Conservation (phyloP, 2,329 filamentous ascomycete species). For the Aspergillus neoniger region DNA sequence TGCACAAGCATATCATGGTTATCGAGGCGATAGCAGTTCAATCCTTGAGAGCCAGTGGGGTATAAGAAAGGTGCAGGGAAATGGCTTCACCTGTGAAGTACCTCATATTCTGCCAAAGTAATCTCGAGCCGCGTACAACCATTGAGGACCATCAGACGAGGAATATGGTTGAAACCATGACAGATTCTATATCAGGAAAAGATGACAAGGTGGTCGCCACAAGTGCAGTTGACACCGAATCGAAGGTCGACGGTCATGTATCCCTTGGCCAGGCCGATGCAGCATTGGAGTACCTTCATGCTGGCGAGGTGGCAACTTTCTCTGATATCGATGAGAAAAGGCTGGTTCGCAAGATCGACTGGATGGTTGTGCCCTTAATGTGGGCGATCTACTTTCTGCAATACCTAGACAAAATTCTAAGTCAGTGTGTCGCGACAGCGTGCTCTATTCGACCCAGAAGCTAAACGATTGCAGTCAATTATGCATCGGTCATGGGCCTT, state of each 20-base stretch:
- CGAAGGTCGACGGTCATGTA: constrained; percentile 18
- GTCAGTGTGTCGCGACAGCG: constrained; percentile 49
- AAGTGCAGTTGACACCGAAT: constrained; percentile 17
- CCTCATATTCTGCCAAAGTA: neutral
- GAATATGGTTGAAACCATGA: neutral
- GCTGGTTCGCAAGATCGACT: constrained; percentile 40
- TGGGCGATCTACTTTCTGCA: constrained; percentile 60
- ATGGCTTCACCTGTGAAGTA: neutral
- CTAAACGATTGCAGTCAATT: constrained; percentile 49
- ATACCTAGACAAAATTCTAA: constrained; percentile 60
- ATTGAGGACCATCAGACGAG: neutral
- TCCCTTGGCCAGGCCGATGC: constrained; percentile 35
- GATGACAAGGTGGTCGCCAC: neutral
- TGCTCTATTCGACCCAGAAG: constrained; percentile 48
- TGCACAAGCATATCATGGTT: neutral
- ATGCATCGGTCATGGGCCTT: constrained; percentile 63
- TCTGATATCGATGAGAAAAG: constrained; percentile 33
- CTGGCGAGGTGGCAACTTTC: constrained; percentile 28
- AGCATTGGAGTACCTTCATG: constrained; percentile 37
- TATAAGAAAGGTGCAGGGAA: neutral
- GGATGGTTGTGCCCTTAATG: constrained; percentile 54
- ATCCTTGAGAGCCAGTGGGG: neutral
- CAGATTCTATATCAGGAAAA: neutral
- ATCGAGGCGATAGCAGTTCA: neutral
- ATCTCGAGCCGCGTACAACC: neutral